Evolutionary conservation across 1,139 yeast species (phyloP).

Genomic region (Debaryomyces robertsiae): DNA sequence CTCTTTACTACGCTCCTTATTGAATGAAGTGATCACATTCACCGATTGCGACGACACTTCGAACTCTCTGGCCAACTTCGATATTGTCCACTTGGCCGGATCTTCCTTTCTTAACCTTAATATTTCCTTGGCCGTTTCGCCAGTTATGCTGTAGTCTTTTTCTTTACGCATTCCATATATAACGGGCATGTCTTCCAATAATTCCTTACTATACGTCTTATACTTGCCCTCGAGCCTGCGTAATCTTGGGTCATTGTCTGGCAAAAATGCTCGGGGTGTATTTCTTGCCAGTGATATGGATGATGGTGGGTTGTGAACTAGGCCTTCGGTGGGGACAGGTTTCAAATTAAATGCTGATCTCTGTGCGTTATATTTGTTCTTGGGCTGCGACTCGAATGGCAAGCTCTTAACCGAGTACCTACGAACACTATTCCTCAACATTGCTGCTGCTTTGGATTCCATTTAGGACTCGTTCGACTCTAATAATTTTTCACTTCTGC

Average conservation of each 20-base stretch:
- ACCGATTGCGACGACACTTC: constrained; percentile 32
- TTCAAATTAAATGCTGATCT: constrained; percentile 48
- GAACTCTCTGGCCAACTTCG: constrained; percentile 66
- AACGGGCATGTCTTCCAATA: constrained; percentile 57
- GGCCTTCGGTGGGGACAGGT: constrained; percentile 42
- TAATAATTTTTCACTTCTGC: constrained; percentile 8
- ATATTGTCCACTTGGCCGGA: constrained; percentile 68
- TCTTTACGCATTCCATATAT: constrained; percentile 39
- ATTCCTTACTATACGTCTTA: constrained; percentile 37
- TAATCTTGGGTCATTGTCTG: constrained; percentile 59
- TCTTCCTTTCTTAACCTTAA: constrained; percentile 60
- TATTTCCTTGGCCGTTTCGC: constrained; percentile 64
- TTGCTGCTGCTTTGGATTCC: constrained; percentile 3
- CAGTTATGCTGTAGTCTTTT: constrained; percentile 61
- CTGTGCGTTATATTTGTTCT: constrained; percentile 39
- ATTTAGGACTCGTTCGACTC: background rate
- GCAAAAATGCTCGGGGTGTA: constrained; percentile 77
- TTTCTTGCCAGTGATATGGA: constrained; percentile 33
- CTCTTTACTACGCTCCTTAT: constrained; percentile 17
- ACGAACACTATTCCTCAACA: constrained; percentile 18
- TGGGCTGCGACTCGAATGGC: constrained; percentile 41
- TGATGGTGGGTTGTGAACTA: constrained; percentile 44
- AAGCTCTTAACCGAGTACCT: constrained; percentile 19
- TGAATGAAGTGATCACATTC: constrained; percentile 28
- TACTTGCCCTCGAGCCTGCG: constrained; percentile 31